These are phyloP conservation scores for Ramularia endophylla DNA, from an alignment of 2,329 filamentous ascomycete genomes.

Conservation along the genomic window DNA sequence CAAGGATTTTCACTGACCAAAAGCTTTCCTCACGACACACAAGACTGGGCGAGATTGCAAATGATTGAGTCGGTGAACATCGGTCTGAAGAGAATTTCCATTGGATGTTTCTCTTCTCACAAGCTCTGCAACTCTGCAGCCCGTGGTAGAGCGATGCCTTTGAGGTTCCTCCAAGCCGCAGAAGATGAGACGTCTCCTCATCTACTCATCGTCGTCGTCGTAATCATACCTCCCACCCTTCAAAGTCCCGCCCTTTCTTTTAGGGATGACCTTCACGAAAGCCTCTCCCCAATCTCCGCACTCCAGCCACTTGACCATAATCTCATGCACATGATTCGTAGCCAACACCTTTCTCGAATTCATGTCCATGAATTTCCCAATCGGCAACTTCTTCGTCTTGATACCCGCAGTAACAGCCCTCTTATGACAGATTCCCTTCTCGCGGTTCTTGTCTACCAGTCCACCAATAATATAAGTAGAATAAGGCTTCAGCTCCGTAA, in stretches of 20 bases:
- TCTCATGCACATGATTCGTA: slow-evolving; percentile 95
- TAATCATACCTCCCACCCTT: slow-evolving; percentile 30
- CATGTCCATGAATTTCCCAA: slow-evolving; percentile 94
- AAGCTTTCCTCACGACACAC: too few species aligned
- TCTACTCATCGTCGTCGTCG: slow-evolving; percentile 12
- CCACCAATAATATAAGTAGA: slow-evolving; percentile 92
- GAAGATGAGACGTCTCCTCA: too few species aligned
- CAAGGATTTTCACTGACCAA: too few species aligned
- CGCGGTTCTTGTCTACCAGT: slow-evolving; percentile 89
- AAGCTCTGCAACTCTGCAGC: too few species aligned
- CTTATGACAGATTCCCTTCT: slow-evolving; percentile 91
- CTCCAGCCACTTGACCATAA: slow-evolving; percentile 92
- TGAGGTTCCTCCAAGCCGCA: too few species aligned
- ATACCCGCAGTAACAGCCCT: slow-evolving; percentile 69
- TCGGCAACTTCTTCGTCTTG: slow-evolving; percentile 84
- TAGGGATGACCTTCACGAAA: slow-evolving; percentile 82
- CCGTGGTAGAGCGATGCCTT: too few species aligned
- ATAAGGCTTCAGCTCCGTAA: slow-evolving; percentile 77
- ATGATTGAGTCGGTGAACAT: too few species aligned
- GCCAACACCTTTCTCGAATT: slow-evolving; percentile 76
- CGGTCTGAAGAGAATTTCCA: too few species aligned
- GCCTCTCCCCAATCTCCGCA: slow-evolving; percentile 85
- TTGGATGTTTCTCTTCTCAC: too few species aligned
- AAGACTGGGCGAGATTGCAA: too few species aligned
- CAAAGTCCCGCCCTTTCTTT: slow-evolving; percentile 75